Conservation (phyloP, 2,329 filamentous ascomycete species). For the Dothiorella sarmentorum region DNA sequence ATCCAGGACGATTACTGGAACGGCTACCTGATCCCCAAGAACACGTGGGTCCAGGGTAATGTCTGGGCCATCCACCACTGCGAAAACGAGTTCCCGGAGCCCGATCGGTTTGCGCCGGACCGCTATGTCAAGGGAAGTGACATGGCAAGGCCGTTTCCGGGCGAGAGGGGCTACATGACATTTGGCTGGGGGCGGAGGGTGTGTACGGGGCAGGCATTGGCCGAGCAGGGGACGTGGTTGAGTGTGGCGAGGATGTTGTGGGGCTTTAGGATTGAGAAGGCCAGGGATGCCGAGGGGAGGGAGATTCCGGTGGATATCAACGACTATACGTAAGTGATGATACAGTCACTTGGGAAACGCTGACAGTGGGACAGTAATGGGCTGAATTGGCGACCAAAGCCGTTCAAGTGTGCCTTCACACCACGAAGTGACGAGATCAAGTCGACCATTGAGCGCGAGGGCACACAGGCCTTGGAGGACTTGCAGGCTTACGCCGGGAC, state of each 20-base stretch:
- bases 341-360: no score
- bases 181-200: slow-evolving; percentile 57
- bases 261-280: slow-evolving; percentile 52
- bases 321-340: slow-evolving; percentile 47
- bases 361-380: slow-evolving; percentile 45
- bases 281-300: slow-evolving; percentile 41
- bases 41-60: slow-evolving; percentile 37
- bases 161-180: slow-evolving; percentile 51
- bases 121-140: slow-evolving; percentile 30
- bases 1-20: slow-evolving; percentile 39
- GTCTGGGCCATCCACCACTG: slow-evolving; percentile 40
- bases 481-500: slow-evolving; percentile 54
- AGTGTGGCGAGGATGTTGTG: slow-evolving; percentile 56
- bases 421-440: slow-evolving; percentile 50
- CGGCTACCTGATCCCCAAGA: slow-evolving; percentile 41
- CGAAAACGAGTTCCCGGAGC: slow-evolving; percentile 35
- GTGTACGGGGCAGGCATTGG: slow-evolving; percentile 58
- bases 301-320: slow-evolving; percentile 56
- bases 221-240: slow-evolving; percentile 60
- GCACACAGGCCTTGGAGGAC: slow-evolving; percentile 50
- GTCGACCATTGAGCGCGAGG: slow-evolving; percentile 52
- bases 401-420: slow-evolving; percentile 53
- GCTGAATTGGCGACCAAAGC: slow-evolving; percentile 56
- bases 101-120: slow-evolving; percentile 36
- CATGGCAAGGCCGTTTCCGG: slow-evolving; percentile 29